Conservation (phyloP, 768 basidiomycete species). For the Amanita thiersii region DNA sequence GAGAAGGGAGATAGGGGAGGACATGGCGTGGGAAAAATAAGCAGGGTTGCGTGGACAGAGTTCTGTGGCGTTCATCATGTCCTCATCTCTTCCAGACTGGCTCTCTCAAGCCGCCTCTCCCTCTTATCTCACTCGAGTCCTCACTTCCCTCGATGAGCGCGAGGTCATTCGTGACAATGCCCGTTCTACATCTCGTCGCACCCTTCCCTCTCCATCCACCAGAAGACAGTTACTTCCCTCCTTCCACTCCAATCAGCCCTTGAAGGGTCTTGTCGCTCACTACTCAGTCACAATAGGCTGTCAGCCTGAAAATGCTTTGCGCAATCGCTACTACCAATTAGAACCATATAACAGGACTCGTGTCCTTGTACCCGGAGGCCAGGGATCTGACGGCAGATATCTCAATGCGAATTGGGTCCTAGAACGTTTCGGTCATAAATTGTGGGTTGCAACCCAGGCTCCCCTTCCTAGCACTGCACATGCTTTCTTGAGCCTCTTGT, state of each 20-base stretch:
- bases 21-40: constrained; percentile 2
- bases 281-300: constrained; percentile 52
- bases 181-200: constrained; percentile 17
- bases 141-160: constrained; percentile 25
- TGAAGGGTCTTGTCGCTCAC: constrained; percentile 20
- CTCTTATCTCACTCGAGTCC: constrained; percentile 19
- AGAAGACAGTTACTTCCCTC: constrained; percentile 10
- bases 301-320: constrained; percentile 30
- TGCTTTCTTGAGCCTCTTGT: constrained; percentile 66
- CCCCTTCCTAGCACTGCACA: constrained; percentile 65
- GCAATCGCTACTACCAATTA: constrained; percentile 70
- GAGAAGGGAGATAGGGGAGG: constrained; percentile 22
- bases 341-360: constrained; percentile 79
- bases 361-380: constrained; percentile 37
- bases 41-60: not conserved
- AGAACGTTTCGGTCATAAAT: constrained; percentile 62
- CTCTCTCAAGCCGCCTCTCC: constrained; percentile 16
- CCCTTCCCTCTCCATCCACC: constrained; percentile 22
- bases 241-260: constrained; percentile 13
- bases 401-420: constrained; percentile 84
- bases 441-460: constrained; percentile 86
- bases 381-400: constrained; percentile 39
- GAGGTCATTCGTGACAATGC: constrained; percentile 24
- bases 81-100: constrained; percentile 20
- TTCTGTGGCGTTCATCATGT: not conserved